Base-by-base conservation (phyloP, 805 yeast genomes). In the Pichia manshurica region DNA sequence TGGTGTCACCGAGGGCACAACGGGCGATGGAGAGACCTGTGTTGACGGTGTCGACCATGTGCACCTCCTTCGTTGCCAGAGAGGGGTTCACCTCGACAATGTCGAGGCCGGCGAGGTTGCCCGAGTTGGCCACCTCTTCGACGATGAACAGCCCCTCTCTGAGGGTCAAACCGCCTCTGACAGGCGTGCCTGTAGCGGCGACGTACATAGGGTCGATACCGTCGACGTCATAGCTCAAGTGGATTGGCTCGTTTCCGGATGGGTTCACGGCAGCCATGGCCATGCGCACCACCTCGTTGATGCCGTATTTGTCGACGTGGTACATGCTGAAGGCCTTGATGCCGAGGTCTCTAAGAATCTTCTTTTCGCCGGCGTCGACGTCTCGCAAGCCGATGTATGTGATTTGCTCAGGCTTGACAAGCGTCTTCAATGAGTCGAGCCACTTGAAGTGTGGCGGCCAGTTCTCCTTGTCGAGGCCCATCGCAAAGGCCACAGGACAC, bases 171-270 rank as follows among this genome's bases (percentile, higher is more conserved):
- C 99, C 99, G 54, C 98, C 98, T 65, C 96, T 82, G 15, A 91
- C 99, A 38, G 97, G 91, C 1, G 99, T 93, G 46, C 99, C 99
- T 1, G 99, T 91, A 35, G 97, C 96, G 17, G 96, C 97, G 13
- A 93, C 96, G 62, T 73, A 89, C 52, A 81, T 75, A 42, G 98
- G 98, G 67, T 91, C 99, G 49, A 93, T 83, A 38, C 97, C 97
- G 68, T 91, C 99, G 39, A 91, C 97, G 63, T 91, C 99, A 64
- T 90, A 91, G 23, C 95, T 84, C 55, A 93, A 69, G 71, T 91
- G 96, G 53, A 93, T 75, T 43, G 99, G 98, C 42, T 56, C 56
- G 46, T 75, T 70, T 19, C 79, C 75, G 46, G 78, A 74, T 15
- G 95, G 96, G 67, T 85, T 85, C 57, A 93, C 72, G 25, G 76